Evolutionary conservation across 352 stramenopile genomes (phyloP), one percentile per base, ranked within the genome.

Genomic region (Globisporangium rhizosaccharum): DNA sequence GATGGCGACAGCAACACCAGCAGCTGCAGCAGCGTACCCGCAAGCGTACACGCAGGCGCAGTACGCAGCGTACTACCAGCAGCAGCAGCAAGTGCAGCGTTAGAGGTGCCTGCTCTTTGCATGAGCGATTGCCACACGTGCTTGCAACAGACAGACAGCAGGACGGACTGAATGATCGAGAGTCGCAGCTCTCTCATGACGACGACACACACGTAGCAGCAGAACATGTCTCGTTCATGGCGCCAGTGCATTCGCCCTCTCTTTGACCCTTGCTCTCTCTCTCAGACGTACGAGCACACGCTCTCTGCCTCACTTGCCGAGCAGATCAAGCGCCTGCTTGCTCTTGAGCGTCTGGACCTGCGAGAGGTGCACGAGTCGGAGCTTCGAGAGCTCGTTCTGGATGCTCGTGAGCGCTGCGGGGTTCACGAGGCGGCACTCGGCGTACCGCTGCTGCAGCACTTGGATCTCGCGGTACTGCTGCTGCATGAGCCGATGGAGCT

Each of bases 391-490:
- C 36, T 91, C 82, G 56, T 94, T 90, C 55, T 91, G 85, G 49
- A 94, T 90, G 10, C 79, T 79, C 18, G 82, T 73, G 28, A 94
- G 63, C n/a, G 85, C 82, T 2, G 78, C 71, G 1, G 85, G 82
- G 56, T 94, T 87, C 42, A 80, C 70, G 8, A 91, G 56, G 1
- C 85, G 71, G 50, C 79, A 88, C 51, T 94, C 85, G 18, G 82
- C 85, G 66, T 94, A 90, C 33, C 87, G 80, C 54, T 94, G 84
- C 69, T 94, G 85, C 26, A 94, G 60, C 9, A 90, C 79, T 45
- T 94, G 85, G 51, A 94, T 94, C 65, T 94, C 85, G 36, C 82
- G 80, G 56, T 91, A 94, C 67, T 94, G 85, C 51, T 94, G 79
- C 60, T 94, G 85, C 82, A 94, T 94, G 39, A 94, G 70, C 0